Conservation (phyloP, 257 asterid species). For the Thymus mandschuricus region DNA sequence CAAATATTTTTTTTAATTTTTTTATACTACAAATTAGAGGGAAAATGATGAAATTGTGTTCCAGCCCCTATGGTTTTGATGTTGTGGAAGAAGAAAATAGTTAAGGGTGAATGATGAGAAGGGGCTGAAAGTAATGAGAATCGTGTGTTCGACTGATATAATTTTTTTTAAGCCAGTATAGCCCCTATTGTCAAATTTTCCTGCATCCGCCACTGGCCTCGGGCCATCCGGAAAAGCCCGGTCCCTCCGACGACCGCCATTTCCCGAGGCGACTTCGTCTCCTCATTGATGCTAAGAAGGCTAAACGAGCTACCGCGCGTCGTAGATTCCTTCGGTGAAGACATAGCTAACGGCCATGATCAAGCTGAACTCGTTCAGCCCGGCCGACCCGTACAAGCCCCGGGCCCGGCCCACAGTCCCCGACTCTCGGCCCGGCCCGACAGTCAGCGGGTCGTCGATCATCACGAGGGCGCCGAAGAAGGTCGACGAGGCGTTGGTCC, state of each 20-base stretch:
- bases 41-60: too few relatives aligned
- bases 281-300: slow-evolving; percentile 52
- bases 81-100: too few relatives aligned
- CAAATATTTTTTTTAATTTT: too few relatives aligned
- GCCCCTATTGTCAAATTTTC: too few relatives aligned
- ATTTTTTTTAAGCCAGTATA: too few relatives aligned
- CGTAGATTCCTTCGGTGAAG: slow-evolving; percentile 61
- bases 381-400: slow-evolving; percentile 76
- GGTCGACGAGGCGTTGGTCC: background rate
- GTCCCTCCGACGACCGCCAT: slow-evolving; percentile 88
- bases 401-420: slow-evolving; percentile 72
- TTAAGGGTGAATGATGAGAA: too few relatives aligned
- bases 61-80: too few relatives aligned
- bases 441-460: slow-evolving; percentile 72
- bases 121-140: too few relatives aligned
- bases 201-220: too few relatives aligned
- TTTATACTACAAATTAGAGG: too few relatives aligned
- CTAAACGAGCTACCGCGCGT: slow-evolving; percentile 73
- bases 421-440: slow-evolving; percentile 58
- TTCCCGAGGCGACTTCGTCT: slow-evolving; percentile 52
- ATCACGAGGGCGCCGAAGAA: slow-evolving; percentile 36
- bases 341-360: slow-evolving; percentile 66
- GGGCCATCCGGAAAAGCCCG: slow-evolving; percentile 78
- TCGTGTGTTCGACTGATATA: too few relatives aligned
- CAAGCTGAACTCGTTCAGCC: slow-evolving; percentile 55